Conservation (phyloP, 306 rosid genomes). For the Geum urbanum region DNA sequence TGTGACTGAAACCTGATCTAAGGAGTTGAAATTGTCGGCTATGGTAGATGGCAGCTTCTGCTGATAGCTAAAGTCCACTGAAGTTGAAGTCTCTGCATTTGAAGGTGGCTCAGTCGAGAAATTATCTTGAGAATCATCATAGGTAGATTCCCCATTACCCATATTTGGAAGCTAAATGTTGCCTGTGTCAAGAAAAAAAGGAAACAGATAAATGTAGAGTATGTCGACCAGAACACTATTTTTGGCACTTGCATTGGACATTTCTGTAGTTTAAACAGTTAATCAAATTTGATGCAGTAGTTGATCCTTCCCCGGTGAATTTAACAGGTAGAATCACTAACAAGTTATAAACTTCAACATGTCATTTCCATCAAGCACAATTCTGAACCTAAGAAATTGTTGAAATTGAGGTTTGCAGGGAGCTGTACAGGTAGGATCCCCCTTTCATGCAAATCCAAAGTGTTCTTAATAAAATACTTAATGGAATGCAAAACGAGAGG, state of each 20-base stretch:
- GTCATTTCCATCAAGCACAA: slow-evolving; percentile 4
- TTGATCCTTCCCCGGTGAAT: not conserved
- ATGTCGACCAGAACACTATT: not conserved
- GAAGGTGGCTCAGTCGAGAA: slow-evolving; percentile 8
- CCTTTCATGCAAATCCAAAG: too few relatives aligned
- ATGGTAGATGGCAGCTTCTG: slow-evolving; percentile 38
- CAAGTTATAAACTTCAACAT: not conserved
- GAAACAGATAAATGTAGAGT: not conserved
- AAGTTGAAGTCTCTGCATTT: slow-evolving; percentile 39
- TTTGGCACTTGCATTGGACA: not conserved
- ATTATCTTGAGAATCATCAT: slow-evolving; percentile 36
- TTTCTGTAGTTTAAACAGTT: not conserved
- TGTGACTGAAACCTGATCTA: slow-evolving; percentile 65
- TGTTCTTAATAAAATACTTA: too few relatives aligned
- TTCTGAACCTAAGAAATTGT: not conserved
- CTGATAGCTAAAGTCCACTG: slow-evolving; percentile 28
- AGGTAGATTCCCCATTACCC: slow-evolving; percentile 64
- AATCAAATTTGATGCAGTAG: not conserved
- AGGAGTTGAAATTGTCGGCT: slow-evolving; percentile 68
- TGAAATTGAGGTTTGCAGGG: too few relatives aligned
- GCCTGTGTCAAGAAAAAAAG: slow-evolving; percentile 20
- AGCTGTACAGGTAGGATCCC: too few relatives aligned
- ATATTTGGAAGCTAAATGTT: slow-evolving; percentile 32
- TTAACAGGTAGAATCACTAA: not conserved
- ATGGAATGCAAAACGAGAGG: too few relatives aligned